Conservation (phyloP, 371 early-diverging fungal genomes). For the Rhizomucor pusillus region DNA sequence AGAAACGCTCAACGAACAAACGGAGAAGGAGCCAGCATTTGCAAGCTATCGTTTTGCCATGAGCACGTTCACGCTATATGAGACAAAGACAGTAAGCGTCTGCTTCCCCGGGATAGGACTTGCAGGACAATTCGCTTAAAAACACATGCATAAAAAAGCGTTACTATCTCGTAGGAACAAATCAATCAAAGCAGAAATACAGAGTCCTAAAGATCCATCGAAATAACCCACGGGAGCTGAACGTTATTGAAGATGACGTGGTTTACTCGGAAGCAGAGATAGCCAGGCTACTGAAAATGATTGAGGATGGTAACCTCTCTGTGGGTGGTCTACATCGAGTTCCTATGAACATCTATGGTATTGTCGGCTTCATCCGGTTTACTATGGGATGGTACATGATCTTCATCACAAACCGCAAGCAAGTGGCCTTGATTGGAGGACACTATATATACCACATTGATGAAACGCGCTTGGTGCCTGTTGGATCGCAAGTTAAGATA, state of each 20-base stretch:
- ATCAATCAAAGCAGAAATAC: constrained; percentile 69
- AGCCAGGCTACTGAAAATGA: constrained; percentile 73
- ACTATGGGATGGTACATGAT: constrained; percentile 92
- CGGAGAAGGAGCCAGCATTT: constrained; percentile 22
- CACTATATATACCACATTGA: constrained; percentile 95
- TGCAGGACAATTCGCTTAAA: background rate
- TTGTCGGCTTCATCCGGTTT: constrained; percentile 85
- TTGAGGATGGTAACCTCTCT: constrained; percentile 74
- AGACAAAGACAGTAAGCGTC: constrained; percentile 71
- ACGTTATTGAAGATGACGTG: constrained; percentile 66
- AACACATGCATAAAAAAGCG: constrained; percentile 35
- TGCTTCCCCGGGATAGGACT: background rate
- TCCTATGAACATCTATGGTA: constrained; percentile 35
- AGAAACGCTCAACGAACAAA: background rate
- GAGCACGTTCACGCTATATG: constrained; percentile 75
- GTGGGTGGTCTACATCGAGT: constrained; percentile 79
- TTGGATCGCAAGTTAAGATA: constrained; percentile 62
- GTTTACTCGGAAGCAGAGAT: constrained; percentile 76
- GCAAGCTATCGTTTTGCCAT: constrained; percentile 44
- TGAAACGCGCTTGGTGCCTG: constrained; percentile 77
- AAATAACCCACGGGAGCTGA: constrained; percentile 56
- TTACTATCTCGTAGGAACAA: constrained; percentile 83
- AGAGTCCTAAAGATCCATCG: constrained; percentile 89
- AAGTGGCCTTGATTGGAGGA: constrained; percentile 94
- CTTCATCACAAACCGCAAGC: constrained; percentile 80